Base-by-base conservation (phyloP, 352 stramenopile genomes). In the Globisporangium recalcitrans region DNA sequence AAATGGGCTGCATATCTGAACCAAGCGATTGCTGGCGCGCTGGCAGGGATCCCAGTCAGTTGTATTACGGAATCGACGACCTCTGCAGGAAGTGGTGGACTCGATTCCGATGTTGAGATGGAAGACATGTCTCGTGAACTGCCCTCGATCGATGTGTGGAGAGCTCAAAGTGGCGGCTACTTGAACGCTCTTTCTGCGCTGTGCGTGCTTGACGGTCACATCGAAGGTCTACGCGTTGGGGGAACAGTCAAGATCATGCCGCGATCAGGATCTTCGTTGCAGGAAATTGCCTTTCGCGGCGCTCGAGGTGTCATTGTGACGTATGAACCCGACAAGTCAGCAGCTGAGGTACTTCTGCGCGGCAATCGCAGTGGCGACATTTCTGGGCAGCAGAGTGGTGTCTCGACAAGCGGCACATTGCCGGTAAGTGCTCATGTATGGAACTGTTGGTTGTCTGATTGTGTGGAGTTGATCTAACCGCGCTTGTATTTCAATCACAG, bases 211-310 rank as follows among this genome's bases (percentile, higher is more conserved):
- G 85, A 93, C 63, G 87, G 87, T 1, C 84, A 96, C 52, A 89
- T 93, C 58, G 87, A 94, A 75, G 83, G 82, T 6, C 60, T 96
- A 16, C 87, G 82, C 24, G 73, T 94, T 19, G 87, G 87, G 16
- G 82, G 77, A 19, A 89, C 78, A n/a, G 84, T 96, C 22, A 93
- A 91, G 56, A 88, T 96, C 49, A 75, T 93, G 63, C 87, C 85
- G 24, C 82, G 82, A 40, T 71, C 77, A n/a, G 77, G 77, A 3
- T 90, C 80, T 6, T 73, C 78, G 3, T 64, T 85, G 8, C 86
- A 95, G 62, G 87, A 96, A 54, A 80, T 84, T 16, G 78, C 82
- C 0, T 90, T 94, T 44, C 73, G 85, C 48, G 85, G 87, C 22
- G 80, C 85, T 53, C 74, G 76, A 44, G 87, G 85, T 27, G 73